Percentiles rank a stretch among this genome's conserved stretches.
Conservation (phyloP, 1,139 yeast genomes). For the Candida tetrigidarum region DNA sequence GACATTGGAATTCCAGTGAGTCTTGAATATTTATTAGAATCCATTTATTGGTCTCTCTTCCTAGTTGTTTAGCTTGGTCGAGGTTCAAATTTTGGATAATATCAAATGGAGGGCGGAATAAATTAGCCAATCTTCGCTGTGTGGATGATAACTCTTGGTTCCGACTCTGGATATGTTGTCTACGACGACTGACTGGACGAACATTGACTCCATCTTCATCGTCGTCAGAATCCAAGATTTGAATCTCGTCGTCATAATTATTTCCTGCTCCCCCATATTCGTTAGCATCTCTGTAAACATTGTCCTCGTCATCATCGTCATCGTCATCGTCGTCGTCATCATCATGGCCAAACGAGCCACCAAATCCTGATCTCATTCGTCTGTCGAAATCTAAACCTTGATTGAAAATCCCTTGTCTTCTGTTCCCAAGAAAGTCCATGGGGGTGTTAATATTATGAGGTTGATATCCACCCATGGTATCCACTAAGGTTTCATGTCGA, state of each 20-base stretch:
- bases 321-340: slow-evolving; percentile 35
- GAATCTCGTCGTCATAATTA: slow-evolving; percentile 34
- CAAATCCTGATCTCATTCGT: slow-evolving; percentile 27
- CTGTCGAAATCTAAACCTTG: slow-evolving; percentile 41
- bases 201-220: slow-evolving; percentile 5
- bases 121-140: slow-evolving; percentile 72
- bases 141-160: slow-evolving; percentile 54
- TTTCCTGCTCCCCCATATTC: slow-evolving; percentile 35
- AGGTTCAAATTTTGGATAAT: slow-evolving; percentile 68
- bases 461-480: slow-evolving; percentile 21
- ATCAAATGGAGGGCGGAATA: slow-evolving; percentile 95
- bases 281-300: slow-evolving; percentile 7
- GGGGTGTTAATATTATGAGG: slow-evolving; percentile 22
- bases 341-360: slow-evolving; percentile 25
- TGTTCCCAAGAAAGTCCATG: slow-evolving; percentile 46
- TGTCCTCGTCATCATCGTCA: slow-evolving; percentile 26
- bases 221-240: slow-evolving; percentile 11
- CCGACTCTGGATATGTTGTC: slow-evolving; percentile 31
- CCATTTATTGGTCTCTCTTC: slow-evolving; percentile 74
- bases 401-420: slow-evolving; percentile 47
- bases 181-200: slow-evolving; percentile 30
- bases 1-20: slow-evolving; percentile 82
- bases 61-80: slow-evolving; percentile 72
- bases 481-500: slow-evolving; percentile 79
- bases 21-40: slow-evolving; percentile 88